These are phyloP conservation scores for Thelephora ganbajun DNA, from an alignment of 768 basidiomycete species.

Conservation along the genomic window DNA sequence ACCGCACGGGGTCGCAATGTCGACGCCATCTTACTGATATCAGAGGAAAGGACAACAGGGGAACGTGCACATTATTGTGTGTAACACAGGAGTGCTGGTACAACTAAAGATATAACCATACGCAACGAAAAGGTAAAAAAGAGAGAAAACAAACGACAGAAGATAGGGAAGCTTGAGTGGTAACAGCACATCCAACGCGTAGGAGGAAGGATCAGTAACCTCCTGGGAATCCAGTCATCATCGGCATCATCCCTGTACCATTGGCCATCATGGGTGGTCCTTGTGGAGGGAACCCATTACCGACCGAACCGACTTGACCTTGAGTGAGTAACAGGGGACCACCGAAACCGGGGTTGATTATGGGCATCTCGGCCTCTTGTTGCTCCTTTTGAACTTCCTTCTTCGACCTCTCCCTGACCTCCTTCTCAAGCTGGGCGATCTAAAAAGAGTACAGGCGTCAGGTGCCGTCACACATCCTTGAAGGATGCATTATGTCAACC, in stretches of 20 bases:
- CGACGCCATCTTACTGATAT: neutral
- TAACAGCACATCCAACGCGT: neutral
- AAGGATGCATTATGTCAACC: neutral
- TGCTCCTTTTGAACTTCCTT: slow-evolving; percentile 85
- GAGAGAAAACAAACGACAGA: slow-evolving; percentile 29
- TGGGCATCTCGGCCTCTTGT: slow-evolving; percentile 72
- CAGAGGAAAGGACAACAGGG: neutral
- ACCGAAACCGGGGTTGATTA: slow-evolving; percentile 75
- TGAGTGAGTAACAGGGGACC: slow-evolving; percentile 56
- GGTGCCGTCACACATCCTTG: neutral
- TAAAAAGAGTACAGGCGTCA: slow-evolving; percentile 15
- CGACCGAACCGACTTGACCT: slow-evolving; percentile 34
- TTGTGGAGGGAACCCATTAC: slow-evolving; percentile 42
- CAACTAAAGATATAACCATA: neutral
- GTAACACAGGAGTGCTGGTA: neutral
- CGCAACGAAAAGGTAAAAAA: slow-evolving; percentile 3
- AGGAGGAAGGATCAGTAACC: neutral
- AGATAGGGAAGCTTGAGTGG: slow-evolving; percentile 45
- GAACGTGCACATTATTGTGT: neutral
- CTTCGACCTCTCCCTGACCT: slow-evolving; percentile 76
- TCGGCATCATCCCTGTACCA: slow-evolving; percentile 25
- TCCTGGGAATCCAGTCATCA: slow-evolving; percentile 12
- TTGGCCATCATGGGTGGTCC: slow-evolving; percentile 49
- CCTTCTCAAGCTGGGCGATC: slow-evolving; percentile 73
- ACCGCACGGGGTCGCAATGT: slow-evolving; percentile 59